A percentile compares a stretch with the other conserved stretches of the same genome.
These are phyloP conservation scores for Liriodendron chinense DNA, from an alignment of 164 flowering plant genomes.

Conservation along the genomic window DNA sequence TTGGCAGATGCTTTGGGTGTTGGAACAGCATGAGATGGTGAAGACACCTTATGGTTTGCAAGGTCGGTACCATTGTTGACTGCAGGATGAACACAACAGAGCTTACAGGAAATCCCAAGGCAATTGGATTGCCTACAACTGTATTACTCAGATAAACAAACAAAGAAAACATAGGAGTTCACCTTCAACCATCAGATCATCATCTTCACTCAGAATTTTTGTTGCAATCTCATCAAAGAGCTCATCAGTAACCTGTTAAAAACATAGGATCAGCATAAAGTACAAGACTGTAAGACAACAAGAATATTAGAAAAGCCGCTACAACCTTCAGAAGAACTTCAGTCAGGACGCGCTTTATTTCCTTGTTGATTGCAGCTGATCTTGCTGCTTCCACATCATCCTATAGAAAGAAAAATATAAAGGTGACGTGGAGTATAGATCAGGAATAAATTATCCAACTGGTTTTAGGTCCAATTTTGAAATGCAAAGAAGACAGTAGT, in stretches of 20 bases:
- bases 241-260: constrained; percentile 84
- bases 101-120: background rate
- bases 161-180: background rate
- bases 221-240: constrained; percentile 98
- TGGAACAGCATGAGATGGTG: constrained; percentile 33
- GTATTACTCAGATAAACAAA: background rate
- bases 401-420: constrained; percentile 33
- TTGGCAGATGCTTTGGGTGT: constrained; percentile 57
- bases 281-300: background rate
- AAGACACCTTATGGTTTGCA: constrained; percentile 27
- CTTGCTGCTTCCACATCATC: constrained; percentile 78
- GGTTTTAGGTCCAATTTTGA: too few relatives aligned
- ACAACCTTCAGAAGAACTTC: constrained; percentile 92
- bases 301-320: constrained; percentile 1
- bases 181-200: constrained; percentile 60
- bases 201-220: constrained; percentile 78
- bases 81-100: constrained; percentile 9
- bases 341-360: constrained; percentile 85
- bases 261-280: constrained; percentile 16
- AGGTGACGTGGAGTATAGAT: too few relatives aligned
- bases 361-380: constrained; percentile 85
- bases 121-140: background rate
- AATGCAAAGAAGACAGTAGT: too few relatives aligned
- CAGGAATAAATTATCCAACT: too few relatives aligned
- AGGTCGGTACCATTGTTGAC: constrained; percentile 14